Conservation (phyloP, 192 early-diverging fungal genomes). For the Paraglomus occultum region DNA sequence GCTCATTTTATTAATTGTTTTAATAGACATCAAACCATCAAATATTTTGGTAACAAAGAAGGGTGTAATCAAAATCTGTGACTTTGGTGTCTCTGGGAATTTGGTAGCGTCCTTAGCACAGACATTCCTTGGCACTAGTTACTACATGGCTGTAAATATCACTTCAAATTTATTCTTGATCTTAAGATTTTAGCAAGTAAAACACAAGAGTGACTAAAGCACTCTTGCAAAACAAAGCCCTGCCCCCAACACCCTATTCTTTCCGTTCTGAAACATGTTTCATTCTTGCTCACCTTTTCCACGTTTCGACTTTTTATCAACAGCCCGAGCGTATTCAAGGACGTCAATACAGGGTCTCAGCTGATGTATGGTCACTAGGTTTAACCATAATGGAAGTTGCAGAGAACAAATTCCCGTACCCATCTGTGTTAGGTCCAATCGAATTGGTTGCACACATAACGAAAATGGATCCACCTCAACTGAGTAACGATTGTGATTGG, state of each 20-base stretch:
- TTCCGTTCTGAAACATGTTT: not conserved
- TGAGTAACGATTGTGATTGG: slow-evolving; percentile 62
- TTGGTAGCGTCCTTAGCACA: slow-evolving; percentile 84
- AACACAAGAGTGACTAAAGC: slow-evolving; percentile 12
- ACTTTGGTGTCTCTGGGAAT: slow-evolving; percentile 96
- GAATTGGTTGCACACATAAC: slow-evolving; percentile 94
- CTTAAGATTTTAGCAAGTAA: not conserved
- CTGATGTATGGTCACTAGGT: slow-evolving; percentile 97
- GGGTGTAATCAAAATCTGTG: slow-evolving; percentile 94
- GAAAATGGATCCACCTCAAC: slow-evolving; percentile 79
- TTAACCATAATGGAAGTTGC: slow-evolving; percentile 93
- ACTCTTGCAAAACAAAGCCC: not conserved
- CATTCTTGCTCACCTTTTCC: not conserved
- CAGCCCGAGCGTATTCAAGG: slow-evolving; percentile 97
- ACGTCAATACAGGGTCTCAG: slow-evolving; percentile 80
- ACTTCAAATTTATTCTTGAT: not conserved
- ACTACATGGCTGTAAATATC: slow-evolving; percentile 87
- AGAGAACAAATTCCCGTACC: slow-evolving; percentile 90
- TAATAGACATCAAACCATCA: slow-evolving; percentile 93
- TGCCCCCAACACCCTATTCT: not conserved
- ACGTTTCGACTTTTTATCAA: not conserved
- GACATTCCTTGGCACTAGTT: slow-evolving; percentile 96
- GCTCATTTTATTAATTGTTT: slow-evolving; percentile 10
- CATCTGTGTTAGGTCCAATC: slow-evolving; percentile 78
- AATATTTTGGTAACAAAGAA: slow-evolving; percentile 90